Percentiles rank a stretch among this genome's conserved stretches.
Evolutionary conservation across 768 basidiomycete species (phyloP).

Genomic region (Ramaria rubella): DNA sequence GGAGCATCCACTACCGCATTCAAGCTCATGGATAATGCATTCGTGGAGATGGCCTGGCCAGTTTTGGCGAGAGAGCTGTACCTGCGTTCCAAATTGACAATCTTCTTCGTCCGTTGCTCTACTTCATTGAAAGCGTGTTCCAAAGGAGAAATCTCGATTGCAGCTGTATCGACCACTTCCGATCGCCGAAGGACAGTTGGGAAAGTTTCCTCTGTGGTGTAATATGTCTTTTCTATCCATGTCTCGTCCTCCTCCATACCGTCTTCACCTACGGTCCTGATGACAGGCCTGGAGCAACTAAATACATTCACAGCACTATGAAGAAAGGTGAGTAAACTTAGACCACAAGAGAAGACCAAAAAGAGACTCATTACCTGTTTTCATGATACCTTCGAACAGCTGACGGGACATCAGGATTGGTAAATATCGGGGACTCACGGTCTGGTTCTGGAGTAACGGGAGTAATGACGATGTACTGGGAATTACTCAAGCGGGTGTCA

Average conservation of each 20-base stretch:
- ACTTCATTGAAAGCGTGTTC: conserved; percentile 80
- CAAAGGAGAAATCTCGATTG: conserved; percentile 78
- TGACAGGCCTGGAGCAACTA: conserved; percentile 64
- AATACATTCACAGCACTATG: conserved; percentile 76
- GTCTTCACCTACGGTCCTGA: conserved; percentile 50
- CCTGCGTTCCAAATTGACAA: conserved; percentile 57
- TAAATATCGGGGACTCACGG: conserved; percentile 68
- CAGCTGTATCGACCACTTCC: conserved; percentile 65
- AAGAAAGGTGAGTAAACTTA: conserved; percentile 3
- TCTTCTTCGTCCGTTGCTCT: conserved; percentile 70
- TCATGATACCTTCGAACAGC: conserved; percentile 83
- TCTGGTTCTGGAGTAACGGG: conserved; percentile 83
- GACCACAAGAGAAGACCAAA: background rate
- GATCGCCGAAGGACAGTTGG: conserved; percentile 89
- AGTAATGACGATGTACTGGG: conserved; percentile 85
- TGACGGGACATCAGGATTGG: conserved; percentile 74
- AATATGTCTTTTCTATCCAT: conserved; percentile 87
- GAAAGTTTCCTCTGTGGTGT: conserved; percentile 81
- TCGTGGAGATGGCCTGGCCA: conserved; percentile 64
- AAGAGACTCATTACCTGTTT: conserved; percentile 50
- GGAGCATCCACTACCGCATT: conserved; percentile 86
- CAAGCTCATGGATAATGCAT: conserved; percentile 76
- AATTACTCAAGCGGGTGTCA: conserved; percentile 70
- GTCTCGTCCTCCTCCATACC: conserved; percentile 51
- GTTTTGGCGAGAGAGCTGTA: conserved; percentile 79